Percentiles rank a stretch among this genome's conserved stretches.
Conservation (phyloP, 305 asterid species). For the Andrographis paniculata region DNA sequence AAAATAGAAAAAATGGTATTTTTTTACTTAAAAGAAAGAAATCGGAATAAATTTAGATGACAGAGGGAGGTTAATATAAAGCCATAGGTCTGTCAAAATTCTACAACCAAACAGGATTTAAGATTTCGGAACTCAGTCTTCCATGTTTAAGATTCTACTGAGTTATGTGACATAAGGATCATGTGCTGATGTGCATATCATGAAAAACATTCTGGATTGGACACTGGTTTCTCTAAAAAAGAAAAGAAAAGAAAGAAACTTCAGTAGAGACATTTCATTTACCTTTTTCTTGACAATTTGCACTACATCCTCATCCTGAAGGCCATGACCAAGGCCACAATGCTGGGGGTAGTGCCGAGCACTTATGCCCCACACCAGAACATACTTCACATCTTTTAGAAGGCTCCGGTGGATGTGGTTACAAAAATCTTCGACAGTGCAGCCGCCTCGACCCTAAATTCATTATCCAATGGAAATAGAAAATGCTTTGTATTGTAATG, state of each 20-base stretch:
- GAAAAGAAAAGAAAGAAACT: slow-evolving; percentile 2
- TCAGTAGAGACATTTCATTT: slow-evolving; percentile 13
- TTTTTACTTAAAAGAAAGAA: too few relatives aligned
- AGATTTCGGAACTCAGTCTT: too few relatives aligned
- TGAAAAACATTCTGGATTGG: background rate
- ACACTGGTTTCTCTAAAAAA: too few relatives aligned
- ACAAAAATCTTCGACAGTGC: slow-evolving; percentile 91
- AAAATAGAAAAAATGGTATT: too few relatives aligned
- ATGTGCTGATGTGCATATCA: too few relatives aligned
- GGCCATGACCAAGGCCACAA: slow-evolving; percentile 78
- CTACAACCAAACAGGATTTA: too few relatives aligned
- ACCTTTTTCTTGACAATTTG: slow-evolving; percentile 99
- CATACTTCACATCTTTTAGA: slow-evolving; percentile 92
- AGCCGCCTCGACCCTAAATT: slow-evolving; percentile 96
- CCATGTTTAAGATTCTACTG: too few relatives aligned
- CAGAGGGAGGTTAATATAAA: too few relatives aligned
- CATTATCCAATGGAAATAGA: slow-evolving; percentile 12
- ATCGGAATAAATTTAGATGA: too few relatives aligned
- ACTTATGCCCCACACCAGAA: slow-evolving; percentile 91
- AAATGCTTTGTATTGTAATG: background rate
- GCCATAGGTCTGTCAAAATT: too few relatives aligned
- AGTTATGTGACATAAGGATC: too few relatives aligned
- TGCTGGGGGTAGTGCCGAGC: slow-evolving; percentile 97
- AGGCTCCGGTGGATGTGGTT: slow-evolving; percentile 93
- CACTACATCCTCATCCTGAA: slow-evolving; percentile 93